Evolutionary conservation across 2,329 filamentous ascomycete species (phyloP).

Genomic region (Fusarium floridanum): DNA sequence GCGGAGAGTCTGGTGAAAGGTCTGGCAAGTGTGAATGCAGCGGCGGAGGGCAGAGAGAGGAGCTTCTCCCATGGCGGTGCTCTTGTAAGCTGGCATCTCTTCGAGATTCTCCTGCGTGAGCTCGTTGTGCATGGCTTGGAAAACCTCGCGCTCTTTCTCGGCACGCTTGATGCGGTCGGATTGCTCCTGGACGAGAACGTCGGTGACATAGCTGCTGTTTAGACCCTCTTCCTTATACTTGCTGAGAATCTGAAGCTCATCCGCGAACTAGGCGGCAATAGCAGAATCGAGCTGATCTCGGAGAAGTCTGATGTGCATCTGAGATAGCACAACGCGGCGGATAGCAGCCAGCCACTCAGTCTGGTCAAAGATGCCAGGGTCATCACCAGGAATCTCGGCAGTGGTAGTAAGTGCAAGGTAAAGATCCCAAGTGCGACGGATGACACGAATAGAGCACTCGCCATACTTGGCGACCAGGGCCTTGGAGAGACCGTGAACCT

Average conservation of each 20-base stretch:
- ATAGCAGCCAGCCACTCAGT: conserved; percentile 25
- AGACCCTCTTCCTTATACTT: background rate
- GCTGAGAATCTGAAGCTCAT: conserved; percentile 27
- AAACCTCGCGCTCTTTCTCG: conserved; percentile 19
- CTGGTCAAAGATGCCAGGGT: conserved; percentile 15
- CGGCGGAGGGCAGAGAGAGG: conserved; percentile 13
- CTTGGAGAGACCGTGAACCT: conserved; percentile 36
- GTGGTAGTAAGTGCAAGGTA: conserved; percentile 28
- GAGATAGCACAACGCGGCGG: conserved; percentile 21
- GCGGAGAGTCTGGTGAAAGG: conserved; percentile 14
- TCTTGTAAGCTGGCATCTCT: conserved; percentile 16
- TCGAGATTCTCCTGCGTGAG: conserved; percentile 9
- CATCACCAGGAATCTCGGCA: conserved; percentile 23
- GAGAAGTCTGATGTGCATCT: conserved; percentile 27
- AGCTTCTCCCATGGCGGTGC: conserved; percentile 8
- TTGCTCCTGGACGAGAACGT: conserved; percentile 30
- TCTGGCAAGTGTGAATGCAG: conserved; percentile 29
- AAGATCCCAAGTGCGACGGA: conserved; percentile 39
- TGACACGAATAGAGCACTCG: conserved; percentile 31
- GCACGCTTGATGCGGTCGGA: conserved; percentile 26
- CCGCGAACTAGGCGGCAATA: conserved; percentile 37
- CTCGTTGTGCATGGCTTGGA: conserved; percentile 23
- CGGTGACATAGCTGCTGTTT: conserved; percentile 16
- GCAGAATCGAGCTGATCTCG: conserved; percentile 31
- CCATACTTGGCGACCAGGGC: conserved; percentile 38